Evolutionary conservation across 768 basidiomycete species (phyloP).

Genomic region (Scleroderma citrinum): DNA sequence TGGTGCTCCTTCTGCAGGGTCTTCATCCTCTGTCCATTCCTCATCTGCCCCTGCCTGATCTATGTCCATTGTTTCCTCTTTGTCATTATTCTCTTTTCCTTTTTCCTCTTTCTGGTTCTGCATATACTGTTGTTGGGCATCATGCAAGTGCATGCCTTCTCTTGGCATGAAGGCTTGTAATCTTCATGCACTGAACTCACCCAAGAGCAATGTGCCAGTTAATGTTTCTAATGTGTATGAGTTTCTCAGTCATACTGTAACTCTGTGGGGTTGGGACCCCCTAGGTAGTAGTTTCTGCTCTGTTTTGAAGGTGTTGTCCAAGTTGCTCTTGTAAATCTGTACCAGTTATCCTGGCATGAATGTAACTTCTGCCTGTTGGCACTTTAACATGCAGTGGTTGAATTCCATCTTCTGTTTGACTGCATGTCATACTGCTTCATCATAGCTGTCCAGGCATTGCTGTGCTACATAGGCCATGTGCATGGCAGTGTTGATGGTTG

Average conservation of each 20-base stretch:
- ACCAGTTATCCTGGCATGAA: slow-evolving; percentile 32
- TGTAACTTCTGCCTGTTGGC: neutral
- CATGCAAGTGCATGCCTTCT: neutral
- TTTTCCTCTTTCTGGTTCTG: too few species aligned
- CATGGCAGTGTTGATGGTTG: too few species aligned
- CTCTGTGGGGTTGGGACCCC: too few species aligned
- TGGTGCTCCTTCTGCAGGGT: too few species aligned
- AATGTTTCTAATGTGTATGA: slow-evolving; percentile 21
- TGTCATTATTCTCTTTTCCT: too few species aligned
- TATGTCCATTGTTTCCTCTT: too few species aligned
- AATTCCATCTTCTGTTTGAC: slow-evolving; percentile 18
- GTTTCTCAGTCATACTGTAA: slow-evolving; percentile 12
- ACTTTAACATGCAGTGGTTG: too few species aligned
- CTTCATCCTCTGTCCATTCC: too few species aligned
- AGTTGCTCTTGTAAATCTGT: slow-evolving; percentile 24
- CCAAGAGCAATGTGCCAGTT: neutral
- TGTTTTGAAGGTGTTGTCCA: slow-evolving; percentile 24
- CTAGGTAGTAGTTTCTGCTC: slow-evolving; percentile 25
- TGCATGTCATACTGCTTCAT: slow-evolving; percentile 18
- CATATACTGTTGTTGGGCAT: neutral
- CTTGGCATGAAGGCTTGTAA: neutral
- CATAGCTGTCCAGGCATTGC: slow-evolving; percentile 25
- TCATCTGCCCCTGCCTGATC: too few species aligned
- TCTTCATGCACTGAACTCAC: neutral
- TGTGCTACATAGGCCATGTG: too few species aligned